These are phyloP conservation scores for Rehmannia glutinosa DNA, from an alignment of 257 asterid species.

Conservation along the genomic window DNA sequence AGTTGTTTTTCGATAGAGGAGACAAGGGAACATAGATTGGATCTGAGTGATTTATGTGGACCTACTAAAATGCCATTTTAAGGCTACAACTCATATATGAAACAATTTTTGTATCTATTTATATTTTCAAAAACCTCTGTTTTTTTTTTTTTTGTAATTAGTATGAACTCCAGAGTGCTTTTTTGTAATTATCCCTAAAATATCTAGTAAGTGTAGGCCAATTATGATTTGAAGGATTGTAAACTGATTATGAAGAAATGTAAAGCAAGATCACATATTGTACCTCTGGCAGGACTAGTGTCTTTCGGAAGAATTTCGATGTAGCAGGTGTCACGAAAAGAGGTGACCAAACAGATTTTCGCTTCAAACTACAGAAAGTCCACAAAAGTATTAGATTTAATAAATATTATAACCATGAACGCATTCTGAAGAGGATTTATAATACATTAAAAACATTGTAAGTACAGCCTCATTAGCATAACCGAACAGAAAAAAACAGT, in stretches of 20 bases:
- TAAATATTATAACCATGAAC: neutral
- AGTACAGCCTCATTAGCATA: neutral
- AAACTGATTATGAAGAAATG: neutral
- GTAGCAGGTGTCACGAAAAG: constrained; percentile 84
- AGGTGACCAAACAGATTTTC: constrained; percentile 81
- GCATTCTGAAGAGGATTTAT: neutral
- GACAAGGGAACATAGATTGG: no score
- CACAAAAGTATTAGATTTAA: neutral
- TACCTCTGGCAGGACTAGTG: constrained; percentile 55
- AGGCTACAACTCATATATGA: no score
- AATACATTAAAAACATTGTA: neutral
- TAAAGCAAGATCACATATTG: neutral
- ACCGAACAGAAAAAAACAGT: neutral
- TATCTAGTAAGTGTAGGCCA: neutral
- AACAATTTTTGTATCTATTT: no score
- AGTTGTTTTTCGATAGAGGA: no score
- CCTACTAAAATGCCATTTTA: no score
- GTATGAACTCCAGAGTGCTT: no score
- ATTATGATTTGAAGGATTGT: neutral
- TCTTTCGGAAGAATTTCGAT: constrained; percentile 87
- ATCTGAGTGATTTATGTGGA: no score
- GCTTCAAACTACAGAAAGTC: constrained; percentile 57
- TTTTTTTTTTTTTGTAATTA: no score
- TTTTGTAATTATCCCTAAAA: no score
- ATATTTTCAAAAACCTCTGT: no score